Base-by-base conservation (phyloP, 176 grass and related monocot genomes). In the Carex scoparia region DNA sequence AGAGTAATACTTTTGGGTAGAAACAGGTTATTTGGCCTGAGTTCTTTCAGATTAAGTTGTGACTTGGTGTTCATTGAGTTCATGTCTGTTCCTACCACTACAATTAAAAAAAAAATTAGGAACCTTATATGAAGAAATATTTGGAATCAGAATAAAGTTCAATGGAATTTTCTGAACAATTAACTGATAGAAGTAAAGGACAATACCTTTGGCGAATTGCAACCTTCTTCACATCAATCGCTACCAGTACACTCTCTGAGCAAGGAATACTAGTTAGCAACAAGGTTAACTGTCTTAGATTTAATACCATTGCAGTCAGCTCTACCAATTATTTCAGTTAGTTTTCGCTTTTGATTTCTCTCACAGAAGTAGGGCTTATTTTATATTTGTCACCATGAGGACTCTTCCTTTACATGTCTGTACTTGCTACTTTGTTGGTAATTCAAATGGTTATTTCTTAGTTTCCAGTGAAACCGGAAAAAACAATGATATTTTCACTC, bases 151-250 rank as follows among this genome's bases (percentile, higher is more conserved):
- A 61, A 79, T 58, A 53, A 61, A 48, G 11, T 79, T 55, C 10
- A 80, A 80, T 70, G 28, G 61, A 73, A 84, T 35, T 84, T 62
- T 31, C 35, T 79, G 66, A 84, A 80, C 28, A 80, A 18, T 85
- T 78, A 23, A 38, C 37, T 11, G 69, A 88, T 57, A 55, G 60
- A 76, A 62, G 58, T 51, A 82, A 84, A 40, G 67, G 38, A 84
- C 51, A 37, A 84, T 92, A 98, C 95, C 95, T 95, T 84, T 98
- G 95, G 77, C 90, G 91, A 79, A 98, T 95, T 79, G 60, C 86
- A 85, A 89, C 88, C 85, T 98, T 98, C 77, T 85, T 91, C 58
- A 90, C 79, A 95, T 98, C 91, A 89, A 98, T 44, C 49, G 88
- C 85, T 84, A 82, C 86, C 51, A 98, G 81, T 65, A 98, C 93